Percentiles rank a stretch among this genome's conserved stretches.
phyloP scores from a whole-genome alignment of 768 basidiomycete species.

The Tephrocybe sp. region DNA sequence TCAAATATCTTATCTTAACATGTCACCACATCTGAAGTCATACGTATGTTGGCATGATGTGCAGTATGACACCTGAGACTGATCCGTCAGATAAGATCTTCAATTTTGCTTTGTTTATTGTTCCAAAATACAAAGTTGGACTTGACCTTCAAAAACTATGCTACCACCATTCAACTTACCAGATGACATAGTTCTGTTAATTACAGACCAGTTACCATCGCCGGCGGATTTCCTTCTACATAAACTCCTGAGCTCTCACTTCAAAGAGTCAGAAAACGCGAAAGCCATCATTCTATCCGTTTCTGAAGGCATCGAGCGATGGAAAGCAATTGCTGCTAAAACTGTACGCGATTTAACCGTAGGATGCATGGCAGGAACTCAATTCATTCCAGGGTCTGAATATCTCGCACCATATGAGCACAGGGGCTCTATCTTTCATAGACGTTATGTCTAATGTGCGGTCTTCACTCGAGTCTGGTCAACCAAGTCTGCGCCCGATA shows the following conservation, averaged over 20 bases:
- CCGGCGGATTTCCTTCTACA: constrained; percentile 76
- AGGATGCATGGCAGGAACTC: background rate
- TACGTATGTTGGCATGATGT: no score
- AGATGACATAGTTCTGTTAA: constrained; percentile 50
- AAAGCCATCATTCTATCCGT: constrained; percentile 54
- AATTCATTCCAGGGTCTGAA: constrained; percentile 34
- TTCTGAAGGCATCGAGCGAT: constrained; percentile 52
- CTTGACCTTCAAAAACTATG: constrained; percentile 31
- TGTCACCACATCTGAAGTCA: no score
- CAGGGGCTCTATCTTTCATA: constrained; percentile 49
- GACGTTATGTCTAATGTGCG: constrained; percentile 42
- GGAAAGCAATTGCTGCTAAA: constrained; percentile 63
- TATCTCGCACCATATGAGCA: constrained; percentile 31
- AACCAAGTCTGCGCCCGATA: constrained; percentile 29
- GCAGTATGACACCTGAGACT: no score
- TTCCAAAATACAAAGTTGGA: no score
- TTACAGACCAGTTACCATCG: constrained; percentile 69
- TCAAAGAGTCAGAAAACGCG: constrained; percentile 40
- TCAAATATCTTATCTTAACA: no score
- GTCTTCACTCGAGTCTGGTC: constrained; percentile 18
- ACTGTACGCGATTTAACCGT: constrained; percentile 42
- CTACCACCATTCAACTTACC: constrained; percentile 55
- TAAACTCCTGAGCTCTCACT: constrained; percentile 43
- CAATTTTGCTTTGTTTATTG: no score
- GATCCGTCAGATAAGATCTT: background rate